Evolutionary conservation across 2,329 filamentous ascomycete species (phyloP).

Genomic region (Aspergillus hiratsukae): DNA sequence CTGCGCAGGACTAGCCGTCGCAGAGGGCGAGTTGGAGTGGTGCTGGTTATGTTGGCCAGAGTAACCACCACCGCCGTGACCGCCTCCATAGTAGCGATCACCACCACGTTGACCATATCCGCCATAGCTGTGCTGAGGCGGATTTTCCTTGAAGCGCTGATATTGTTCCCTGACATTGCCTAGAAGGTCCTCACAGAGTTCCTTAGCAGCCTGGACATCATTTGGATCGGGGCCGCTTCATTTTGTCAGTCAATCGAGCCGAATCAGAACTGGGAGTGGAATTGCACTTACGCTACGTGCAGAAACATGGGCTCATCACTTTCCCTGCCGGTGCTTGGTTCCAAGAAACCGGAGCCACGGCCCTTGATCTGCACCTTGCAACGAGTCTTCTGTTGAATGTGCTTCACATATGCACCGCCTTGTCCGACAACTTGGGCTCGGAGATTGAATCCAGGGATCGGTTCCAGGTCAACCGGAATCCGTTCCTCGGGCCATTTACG

Average conservation of each 20-base stretch:
- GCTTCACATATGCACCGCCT: constrained; percentile 93
- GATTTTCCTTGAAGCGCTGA: constrained; percentile 81
- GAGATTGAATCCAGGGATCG: constrained; percentile 90
- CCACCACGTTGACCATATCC: constrained; percentile 52
- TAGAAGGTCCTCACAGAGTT: constrained; percentile 83
- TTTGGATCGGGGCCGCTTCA: constrained; percentile 75
- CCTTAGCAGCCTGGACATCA: constrained; percentile 82
- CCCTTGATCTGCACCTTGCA: constrained; percentile 99
- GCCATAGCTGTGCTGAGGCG: constrained; percentile 61
- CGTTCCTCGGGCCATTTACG: constrained; percentile 99
- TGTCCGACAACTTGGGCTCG: constrained; percentile 94
- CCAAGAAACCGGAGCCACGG: constrained; percentile 88
- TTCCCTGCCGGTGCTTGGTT: constrained; percentile 79
- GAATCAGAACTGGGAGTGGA: neutral
- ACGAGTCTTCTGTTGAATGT: constrained; percentile 91
- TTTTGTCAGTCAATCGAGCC: constrained; percentile 27
- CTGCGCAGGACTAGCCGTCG: constrained; percentile 43
- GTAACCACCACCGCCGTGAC: constrained; percentile 34
- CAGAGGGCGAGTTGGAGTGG: constrained; percentile 41
- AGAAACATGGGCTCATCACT: constrained; percentile 96
- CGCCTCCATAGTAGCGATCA: constrained; percentile 38
- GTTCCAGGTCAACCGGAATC: constrained; percentile 85
- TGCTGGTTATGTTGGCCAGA: constrained; percentile 35
- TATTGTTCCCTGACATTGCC: constrained; percentile 84
- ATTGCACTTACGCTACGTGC: constrained; percentile 70